Base-by-base conservation (phyloP, 2,329 filamentous ascomycete species). In the Mycogone perniciosa region DNA sequence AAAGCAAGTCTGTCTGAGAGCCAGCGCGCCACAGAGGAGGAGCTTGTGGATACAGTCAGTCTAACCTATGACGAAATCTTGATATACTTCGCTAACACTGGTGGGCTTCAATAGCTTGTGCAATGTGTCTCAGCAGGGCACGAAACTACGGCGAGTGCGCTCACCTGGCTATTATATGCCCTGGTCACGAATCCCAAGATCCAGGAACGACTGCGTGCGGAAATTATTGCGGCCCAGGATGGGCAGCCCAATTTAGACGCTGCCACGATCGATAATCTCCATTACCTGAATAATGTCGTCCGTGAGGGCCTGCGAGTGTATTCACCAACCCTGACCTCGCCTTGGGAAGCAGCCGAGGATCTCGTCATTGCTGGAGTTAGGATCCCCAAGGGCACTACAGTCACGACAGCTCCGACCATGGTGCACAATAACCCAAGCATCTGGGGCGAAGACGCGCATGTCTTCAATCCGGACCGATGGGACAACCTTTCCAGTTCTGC, bases 271-370 rank as follows among this genome's bases (percentile, higher is more conserved):
- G 65, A 66, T 6, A 63, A 64, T 7, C 63, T 72, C 7, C 66
- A 66, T 1, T 64, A 67, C 10, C 56, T 73, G 30, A 65, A 70
- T 55, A 71, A 73, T 50, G 68, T 77, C 44, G 63, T 69, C 54
- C 71, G 61, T 33, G 74, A 77, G 58, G 62, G 71, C 4, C 54
- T 77, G 34, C 67, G 74, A 2, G 62, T 72, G 39, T 71, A 69
- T 53, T 64, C 70, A 4, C 71, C 73, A 2, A 57, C 8, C 3
- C 62, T 62, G 53, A 54, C 64, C 40, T 60, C 61, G 3, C 64
- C 69, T 2, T 64, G 67, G 33, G 62, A 71, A 53, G 60, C 69
- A 1, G 56, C 52, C 8, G 31, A 60, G 4, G 67, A 71, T 33
- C 53, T 71, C 5, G 57, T 62, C 3, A 60, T 73, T 38, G 65